A percentile compares a stretch with the other conserved stretches of the same genome.
These are phyloP conservation scores for Elaeagnus macrophylla DNA, from an alignment of 306 rosid species.

Conservation along the genomic window DNA sequence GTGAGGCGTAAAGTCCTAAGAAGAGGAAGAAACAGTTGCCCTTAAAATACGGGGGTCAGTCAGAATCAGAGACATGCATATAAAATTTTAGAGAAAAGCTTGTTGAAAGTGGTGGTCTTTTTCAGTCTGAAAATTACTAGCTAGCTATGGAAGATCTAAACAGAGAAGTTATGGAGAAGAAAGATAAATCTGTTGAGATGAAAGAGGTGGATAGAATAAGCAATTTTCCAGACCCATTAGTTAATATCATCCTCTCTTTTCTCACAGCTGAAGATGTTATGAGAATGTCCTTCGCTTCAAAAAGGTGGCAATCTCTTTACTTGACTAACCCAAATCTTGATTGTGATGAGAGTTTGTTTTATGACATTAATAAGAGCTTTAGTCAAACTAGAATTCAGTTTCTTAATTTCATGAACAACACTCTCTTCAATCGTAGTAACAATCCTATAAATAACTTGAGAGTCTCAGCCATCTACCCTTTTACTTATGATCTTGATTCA, in stretches of 20 bases:
- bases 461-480: too few relatives aligned
- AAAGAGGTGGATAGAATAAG: neutral
- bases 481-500: too few relatives aligned
- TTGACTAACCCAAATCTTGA: neutral
- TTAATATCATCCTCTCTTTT: slow-evolving; percentile 1
- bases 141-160: neutral
- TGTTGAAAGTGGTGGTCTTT: neutral
- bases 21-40: neutral
- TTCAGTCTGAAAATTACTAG: neutral
- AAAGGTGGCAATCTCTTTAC: slow-evolving; percentile 2
- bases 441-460: too few relatives aligned
- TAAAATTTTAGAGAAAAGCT: neutral
- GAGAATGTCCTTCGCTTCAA: neutral
- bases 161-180: neutral
- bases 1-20: neutral
- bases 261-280: neutral
- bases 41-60: neutral
- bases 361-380: too few relatives aligned
- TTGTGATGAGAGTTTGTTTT: neutral
- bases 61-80: neutral
- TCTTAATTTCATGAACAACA: neutral
- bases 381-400: neutral
- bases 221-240: neutral
- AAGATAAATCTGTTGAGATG: too few relatives aligned
- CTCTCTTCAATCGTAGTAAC: too few relatives aligned